Base-by-base conservation (phyloP, 129 eudicot genomes). In the Scalesia atractyloides region DNA sequence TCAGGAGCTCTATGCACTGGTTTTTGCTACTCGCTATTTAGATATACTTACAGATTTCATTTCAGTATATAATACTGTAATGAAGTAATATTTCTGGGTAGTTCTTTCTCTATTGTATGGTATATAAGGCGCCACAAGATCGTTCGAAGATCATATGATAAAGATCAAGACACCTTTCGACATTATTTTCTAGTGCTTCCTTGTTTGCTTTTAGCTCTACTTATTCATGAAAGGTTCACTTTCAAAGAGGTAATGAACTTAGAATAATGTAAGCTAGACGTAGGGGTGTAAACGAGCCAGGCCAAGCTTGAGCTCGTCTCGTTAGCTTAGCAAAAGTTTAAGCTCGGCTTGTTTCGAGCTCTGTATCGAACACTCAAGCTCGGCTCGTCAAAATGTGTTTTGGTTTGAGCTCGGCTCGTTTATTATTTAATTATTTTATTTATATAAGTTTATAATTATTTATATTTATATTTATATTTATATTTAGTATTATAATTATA, bases 101-200 rank as follows among this genome's bases (percentile, higher is more conserved):
- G 98, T 68, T 94, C 98, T 73, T 86, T 94, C 83, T 86, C 97
- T 39, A 94, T 94, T 5, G 98, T 94, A 15, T 94, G 98, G 98
- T 94, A 90, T 77, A 94, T 94, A 36, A 82, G 97, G 83, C 88
- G 80, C 76, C 98, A 94, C 87, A 90, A 84, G 79, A 84, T 90
- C 72, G 98, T 94, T 10, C 84, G 96, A 22, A 87, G 98, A 84
- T 94, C 98, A 19, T 94, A 94, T 78, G 96, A 94, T 80, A 90
- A 77, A 75, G 98, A 94, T 71, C 98, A 86, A 64, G 98, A 94
- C 68, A 90, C 97, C 37, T 94, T 94, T 70, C 96, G 98, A 61
- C 97, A 94, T 84, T 76, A 74, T 74, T 81, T 90, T 79, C 92
- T 94, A 49, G 69, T 94, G 67, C 69, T 94, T 51, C 97, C 97